Base-by-base conservation (phyloP, 2,329 filamentous ascomycete species). In the Neofusicoccum sp. region DNA sequence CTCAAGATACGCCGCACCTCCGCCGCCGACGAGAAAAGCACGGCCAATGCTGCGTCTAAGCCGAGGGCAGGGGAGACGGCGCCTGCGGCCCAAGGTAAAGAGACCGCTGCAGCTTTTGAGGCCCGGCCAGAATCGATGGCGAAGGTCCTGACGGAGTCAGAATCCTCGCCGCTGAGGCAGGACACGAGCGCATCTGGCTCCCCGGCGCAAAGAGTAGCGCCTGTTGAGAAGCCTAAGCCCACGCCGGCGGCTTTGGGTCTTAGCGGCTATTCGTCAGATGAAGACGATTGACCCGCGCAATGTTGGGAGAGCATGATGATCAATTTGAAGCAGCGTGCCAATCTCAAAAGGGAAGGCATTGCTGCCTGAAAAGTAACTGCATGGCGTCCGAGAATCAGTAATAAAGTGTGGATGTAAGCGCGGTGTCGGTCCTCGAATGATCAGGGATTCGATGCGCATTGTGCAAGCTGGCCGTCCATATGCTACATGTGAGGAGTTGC, bases 1-100 rank as follows among this genome's bases (percentile, higher is more conserved):
- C 68, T 82, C 50, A 83, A 83, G 71, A 62, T 81, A 41, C 72
- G 77, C 45, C 80, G 77, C 66, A 67, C 71, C 8, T 78, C 73
- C 14, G 71, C 70, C 14, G 67, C 65, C 6, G 69, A 54, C 44
- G 48, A 63, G n/a, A 61, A 61, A 14, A 29, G 14, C 41, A 4
- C 29, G 9, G 34, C 54, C 39, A n/a, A 44, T 31, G 6, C 39
- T 6, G 14, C 14, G 7, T 12, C 54, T n/a, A 45, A 45, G 29
- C 5, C 14, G n/a, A 6, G 11, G 6, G n/a, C 16, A 12, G 29
- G 12, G 22, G 36, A 28, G 2, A 9, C 8, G 4, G 54, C 12
- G 4, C 29, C 14, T 29, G 31, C 54, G 14, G 39, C 8, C 16
- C 31, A 45, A n/a, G 29, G 28, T 12, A 9, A 8, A 14, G 41